A percentile compares a stretch with the other conserved stretches of the same genome.
Conservation (phyloP, 169 alveolate genomes). For the Eimeria maxima region DNA sequence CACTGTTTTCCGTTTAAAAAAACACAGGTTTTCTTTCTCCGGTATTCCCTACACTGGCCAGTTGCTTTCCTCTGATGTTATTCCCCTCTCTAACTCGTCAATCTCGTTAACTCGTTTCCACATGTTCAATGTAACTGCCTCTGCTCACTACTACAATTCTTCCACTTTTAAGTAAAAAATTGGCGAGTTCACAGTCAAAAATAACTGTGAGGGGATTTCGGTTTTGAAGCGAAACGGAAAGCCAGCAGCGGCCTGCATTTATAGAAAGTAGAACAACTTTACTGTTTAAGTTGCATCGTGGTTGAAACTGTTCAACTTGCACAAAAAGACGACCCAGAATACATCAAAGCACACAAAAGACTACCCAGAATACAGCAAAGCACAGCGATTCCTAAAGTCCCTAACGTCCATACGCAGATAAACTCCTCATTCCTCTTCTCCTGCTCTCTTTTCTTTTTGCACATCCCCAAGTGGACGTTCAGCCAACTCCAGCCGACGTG, state of each 20-base stretch:
- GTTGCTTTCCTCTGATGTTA: neutral
- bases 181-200: neutral
- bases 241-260: neutral
- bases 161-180: neutral
- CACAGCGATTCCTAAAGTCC: neutral
- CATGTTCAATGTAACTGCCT: neutral
- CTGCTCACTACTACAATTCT: neutral
- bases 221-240: neutral
- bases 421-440: neutral
- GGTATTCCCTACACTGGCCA: neutral
- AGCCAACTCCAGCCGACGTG: slow-evolving; percentile 80
- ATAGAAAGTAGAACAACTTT: neutral
- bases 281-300: neutral
- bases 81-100: neutral
- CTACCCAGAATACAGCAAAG: neutral
- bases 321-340: neutral
- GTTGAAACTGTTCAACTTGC: too few species aligned
- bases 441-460: slow-evolving; percentile 24
- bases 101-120: neutral
- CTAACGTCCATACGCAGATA: neutral
- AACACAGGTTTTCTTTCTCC: too few species aligned
- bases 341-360: neutral
- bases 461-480: slow-evolving; percentile 78
- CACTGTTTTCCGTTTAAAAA: neutral
- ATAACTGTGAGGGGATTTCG: neutral